A percentile compares a stretch with the other conserved stretches of the same genome.
phyloP scores from a whole-genome alignment of 2,329 filamentous ascomycete genomes.

The Nemania sp. region DNA sequence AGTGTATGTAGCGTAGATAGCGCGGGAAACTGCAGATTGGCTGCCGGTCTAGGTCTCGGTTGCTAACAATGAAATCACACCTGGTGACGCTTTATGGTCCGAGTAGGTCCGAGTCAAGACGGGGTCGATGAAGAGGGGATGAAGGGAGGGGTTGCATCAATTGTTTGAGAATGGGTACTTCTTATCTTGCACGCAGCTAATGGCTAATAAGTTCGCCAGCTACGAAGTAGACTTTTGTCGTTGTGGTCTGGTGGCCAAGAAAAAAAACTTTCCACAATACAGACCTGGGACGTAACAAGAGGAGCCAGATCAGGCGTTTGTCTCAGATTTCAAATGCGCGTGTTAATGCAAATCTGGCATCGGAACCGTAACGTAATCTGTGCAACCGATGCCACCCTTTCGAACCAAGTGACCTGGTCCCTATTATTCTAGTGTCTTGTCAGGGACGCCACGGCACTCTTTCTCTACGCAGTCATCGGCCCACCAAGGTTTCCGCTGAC shows the following conservation, averaged over 20 bases:
- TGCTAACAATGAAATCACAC: slow-evolving; percentile 11
- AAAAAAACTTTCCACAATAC: slow-evolving; percentile 3
- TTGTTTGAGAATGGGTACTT: no score
- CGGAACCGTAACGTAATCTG: slow-evolving; percentile 13
- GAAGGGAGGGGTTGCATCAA: no score
- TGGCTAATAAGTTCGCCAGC: no score
- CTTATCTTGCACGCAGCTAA: no score
- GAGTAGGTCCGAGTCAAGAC: background rate
- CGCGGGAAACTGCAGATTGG: slow-evolving; percentile 5
- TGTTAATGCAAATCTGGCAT: slow-evolving; percentile 18
- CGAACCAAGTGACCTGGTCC: slow-evolving; percentile 11
- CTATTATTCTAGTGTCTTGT: background rate
- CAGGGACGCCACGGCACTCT: slow-evolving; percentile 22
- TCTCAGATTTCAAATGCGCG: slow-evolving; percentile 26
- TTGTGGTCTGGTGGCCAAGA: no score
- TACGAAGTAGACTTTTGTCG: background rate
- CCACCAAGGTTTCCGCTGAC: slow-evolving; percentile 8
- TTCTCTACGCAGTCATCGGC: slow-evolving; percentile 22
- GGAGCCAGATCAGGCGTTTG: slow-evolving; percentile 15
- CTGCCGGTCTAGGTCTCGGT: slow-evolving; percentile 13
- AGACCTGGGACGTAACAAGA: background rate
- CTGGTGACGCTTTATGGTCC: slow-evolving; percentile 3
- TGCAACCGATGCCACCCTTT: slow-evolving; percentile 12
- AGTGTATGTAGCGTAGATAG: no score
- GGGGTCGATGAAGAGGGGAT: no score